Evolutionary conservation across 2,329 filamentous ascomycete species (phyloP).

Genomic region (Fusarium drepaniforme): DNA sequence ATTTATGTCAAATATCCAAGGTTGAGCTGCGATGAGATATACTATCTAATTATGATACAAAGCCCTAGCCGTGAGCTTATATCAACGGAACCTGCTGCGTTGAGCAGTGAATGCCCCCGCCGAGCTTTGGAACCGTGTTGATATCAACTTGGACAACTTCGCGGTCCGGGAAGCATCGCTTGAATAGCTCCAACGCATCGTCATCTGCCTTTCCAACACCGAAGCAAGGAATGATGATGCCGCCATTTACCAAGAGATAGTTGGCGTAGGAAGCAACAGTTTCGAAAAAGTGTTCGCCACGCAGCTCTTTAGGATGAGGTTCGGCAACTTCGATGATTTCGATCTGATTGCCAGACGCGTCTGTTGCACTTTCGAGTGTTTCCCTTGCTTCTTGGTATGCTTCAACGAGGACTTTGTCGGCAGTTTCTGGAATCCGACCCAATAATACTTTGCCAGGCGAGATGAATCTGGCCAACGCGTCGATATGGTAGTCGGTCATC

Average conservation of each 20-base stretch:
- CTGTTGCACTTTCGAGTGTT: constrained; percentile 27
- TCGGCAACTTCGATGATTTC: constrained; percentile 42
- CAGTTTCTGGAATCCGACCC: constrained; percentile 29
- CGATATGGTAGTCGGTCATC: constrained; percentile 46
- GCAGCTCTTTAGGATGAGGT: constrained; percentile 26
- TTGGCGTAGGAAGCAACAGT: constrained; percentile 40
- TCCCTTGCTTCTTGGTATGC: constrained; percentile 42
- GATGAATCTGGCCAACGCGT: constrained; percentile 45
- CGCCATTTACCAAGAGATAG: constrained; percentile 45
- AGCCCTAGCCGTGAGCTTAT: neutral
- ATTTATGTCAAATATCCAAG: neutral
- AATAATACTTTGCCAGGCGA: constrained; percentile 39
- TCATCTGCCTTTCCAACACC: constrained; percentile 39
- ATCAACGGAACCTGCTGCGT: constrained; percentile 43
- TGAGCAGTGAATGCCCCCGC: constrained; percentile 46
- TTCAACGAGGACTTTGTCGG: constrained; percentile 5
- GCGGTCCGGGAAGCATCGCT: constrained; percentile 20
- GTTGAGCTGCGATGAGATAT: neutral
- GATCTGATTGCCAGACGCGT: constrained; percentile 37
- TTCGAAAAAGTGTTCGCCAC: neutral
- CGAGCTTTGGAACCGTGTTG: constrained; percentile 23
- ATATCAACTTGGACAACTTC: constrained; percentile 29
- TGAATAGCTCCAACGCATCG: constrained; percentile 33
- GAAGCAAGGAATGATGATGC: constrained; percentile 46
- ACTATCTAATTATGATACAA: neutral